Conservation (phyloP, 805 yeast genomes). For the Candida nitratophila region DNA sequence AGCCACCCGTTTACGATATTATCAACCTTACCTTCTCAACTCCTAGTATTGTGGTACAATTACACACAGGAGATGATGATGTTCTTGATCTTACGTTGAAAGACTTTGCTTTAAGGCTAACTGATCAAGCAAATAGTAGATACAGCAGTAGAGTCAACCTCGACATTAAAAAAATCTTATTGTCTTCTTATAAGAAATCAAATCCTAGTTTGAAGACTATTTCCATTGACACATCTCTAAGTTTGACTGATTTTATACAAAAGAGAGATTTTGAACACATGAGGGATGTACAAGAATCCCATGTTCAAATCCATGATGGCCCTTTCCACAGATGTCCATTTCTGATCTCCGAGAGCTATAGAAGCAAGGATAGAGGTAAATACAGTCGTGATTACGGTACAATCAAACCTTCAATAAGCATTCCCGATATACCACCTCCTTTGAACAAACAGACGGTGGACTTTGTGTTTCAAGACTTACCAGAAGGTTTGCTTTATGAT, state of each 20-base stretch:
- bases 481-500: conserved; percentile 12
- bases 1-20: conserved; percentile 58
- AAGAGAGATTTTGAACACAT: conserved; percentile 40
- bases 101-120: conserved; percentile 34
- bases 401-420: conserved; percentile 51
- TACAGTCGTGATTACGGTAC: conserved; percentile 46
- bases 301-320: conserved; percentile 65
- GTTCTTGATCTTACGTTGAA: conserved; percentile 16
- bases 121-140: conserved; percentile 64
- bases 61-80: conserved; percentile 29
- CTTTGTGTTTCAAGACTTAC: conserved; percentile 28
- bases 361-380: conserved; percentile 26
- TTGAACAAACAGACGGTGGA: conserved; percentile 42
- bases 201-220: conserved; percentile 22
- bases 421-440: conserved; percentile 62
- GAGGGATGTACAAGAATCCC: conserved; percentile 51
- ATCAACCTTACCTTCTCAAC: conserved; percentile 54
- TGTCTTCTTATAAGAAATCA: conserved; percentile 14
- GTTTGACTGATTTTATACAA: conserved; percentile 52
- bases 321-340: conserved; percentile 80
- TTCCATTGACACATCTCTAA: conserved; percentile 49
- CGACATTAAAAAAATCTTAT: conserved; percentile 38
- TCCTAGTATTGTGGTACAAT: conserved; percentile 35
- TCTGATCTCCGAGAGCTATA: conserved; percentile 44
- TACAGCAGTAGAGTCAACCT: conserved; percentile 52